phyloP scores from a whole-genome alignment of 2,329 filamentous ascomycete species.

The Calonectria ilicicola region DNA sequence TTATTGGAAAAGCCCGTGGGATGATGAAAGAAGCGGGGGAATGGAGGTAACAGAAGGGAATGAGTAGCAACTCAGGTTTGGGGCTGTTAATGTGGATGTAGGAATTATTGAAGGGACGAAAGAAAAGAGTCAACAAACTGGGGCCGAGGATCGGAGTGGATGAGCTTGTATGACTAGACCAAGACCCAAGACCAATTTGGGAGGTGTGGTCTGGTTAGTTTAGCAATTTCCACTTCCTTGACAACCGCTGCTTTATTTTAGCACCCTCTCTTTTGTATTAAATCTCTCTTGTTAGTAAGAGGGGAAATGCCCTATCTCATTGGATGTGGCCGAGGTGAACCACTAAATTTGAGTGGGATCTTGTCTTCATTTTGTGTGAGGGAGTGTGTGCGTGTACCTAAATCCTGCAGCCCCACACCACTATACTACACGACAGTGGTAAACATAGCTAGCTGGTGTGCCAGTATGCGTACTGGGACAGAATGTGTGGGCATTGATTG shows the following conservation, averaged over 20 bases:
- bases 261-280: not conserved
- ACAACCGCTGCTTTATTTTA: not conserved
- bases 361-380: not conserved
- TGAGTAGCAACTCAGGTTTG: not conserved
- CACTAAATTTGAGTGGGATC: not conserved
- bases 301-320: not conserved
- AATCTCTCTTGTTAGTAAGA: not conserved
- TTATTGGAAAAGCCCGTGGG: not conserved
- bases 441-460: no score
- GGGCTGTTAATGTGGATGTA: conserved; percentile 9
- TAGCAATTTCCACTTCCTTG: not conserved
- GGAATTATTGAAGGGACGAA: conserved; percentile 16
- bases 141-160: conserved; percentile 28
- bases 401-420: not conserved
- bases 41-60: not conserved
- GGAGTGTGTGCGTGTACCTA: not conserved
- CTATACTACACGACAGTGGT: not conserved
- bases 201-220: not conserved
- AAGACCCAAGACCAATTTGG: conserved; percentile 1
- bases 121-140: conserved; percentile 3
- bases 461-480: no score
- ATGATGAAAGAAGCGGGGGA: not conserved
- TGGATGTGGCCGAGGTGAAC: not conserved
- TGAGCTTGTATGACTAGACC: conserved; percentile 3
- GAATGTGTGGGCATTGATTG: no score